phyloP scores from a whole-genome alignment of 345 rosid species.

The Pistacia vera region DNA sequence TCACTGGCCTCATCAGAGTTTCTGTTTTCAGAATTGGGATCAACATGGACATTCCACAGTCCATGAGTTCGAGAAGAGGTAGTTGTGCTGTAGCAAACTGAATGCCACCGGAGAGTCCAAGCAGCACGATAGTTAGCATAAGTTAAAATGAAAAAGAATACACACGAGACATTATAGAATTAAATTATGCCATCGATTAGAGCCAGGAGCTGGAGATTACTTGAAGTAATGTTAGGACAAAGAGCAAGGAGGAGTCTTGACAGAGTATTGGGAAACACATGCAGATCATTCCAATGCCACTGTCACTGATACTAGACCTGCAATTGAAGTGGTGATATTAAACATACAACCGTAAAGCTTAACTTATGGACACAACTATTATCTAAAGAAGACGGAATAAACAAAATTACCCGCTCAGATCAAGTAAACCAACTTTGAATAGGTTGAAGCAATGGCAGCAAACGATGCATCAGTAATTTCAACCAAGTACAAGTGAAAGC shows the following conservation, averaged over 20 bases:
- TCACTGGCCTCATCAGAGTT: conserved; percentile 39
- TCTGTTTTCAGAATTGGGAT: conserved; percentile 47
- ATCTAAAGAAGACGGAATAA: conserved; percentile 9
- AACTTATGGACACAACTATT: not conserved
- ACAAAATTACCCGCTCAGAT: conserved; percentile 85
- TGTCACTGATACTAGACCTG: conserved; percentile 95
- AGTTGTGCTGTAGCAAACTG: conserved; percentile 96
- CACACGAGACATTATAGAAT: not conserved
- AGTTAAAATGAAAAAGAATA: not conserved
- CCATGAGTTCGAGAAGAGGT: conserved; percentile 96
- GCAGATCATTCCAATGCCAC: conserved; percentile 98
- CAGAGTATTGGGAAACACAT: conserved; percentile 76
- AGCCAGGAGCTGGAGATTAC: conserved; percentile 49
- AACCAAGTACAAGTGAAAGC: conserved; percentile 96
- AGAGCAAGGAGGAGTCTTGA: conserved; percentile 86
- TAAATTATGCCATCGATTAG: not conserved
- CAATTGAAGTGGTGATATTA: conserved; percentile 23
- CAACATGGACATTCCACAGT: conserved; percentile 95
- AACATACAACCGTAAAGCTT: conserved; percentile 11
- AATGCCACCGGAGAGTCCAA: conserved; percentile 72
- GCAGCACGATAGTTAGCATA: not conserved
- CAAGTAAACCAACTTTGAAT: conserved; percentile 78
- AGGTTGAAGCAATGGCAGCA: conserved; percentile 85
- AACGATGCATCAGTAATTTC: conserved; percentile 93
- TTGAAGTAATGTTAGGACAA: conserved; percentile 97